Evolutionary conservation across 1,139 yeast genomes (phyloP).

Genomic region (Suhomyces chickasaworum): DNA sequence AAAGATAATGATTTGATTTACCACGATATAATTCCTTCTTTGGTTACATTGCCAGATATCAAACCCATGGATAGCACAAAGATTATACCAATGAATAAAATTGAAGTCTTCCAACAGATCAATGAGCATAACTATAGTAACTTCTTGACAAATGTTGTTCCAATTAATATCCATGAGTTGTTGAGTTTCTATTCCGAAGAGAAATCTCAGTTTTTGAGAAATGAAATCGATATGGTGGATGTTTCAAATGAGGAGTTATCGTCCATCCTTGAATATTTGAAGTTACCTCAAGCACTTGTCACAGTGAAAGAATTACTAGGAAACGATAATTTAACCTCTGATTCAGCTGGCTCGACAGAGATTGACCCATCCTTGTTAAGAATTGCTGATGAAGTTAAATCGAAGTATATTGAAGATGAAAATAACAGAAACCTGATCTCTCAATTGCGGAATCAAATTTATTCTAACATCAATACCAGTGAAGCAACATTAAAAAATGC

Average conservation of each 20-base stretch:
- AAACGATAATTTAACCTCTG: constrained; percentile 7
- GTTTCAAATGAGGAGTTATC: constrained; percentile 77
- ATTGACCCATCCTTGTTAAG: constrained; percentile 22
- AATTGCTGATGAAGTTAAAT: constrained; percentile 33
- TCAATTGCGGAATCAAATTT: constrained; percentile 42
- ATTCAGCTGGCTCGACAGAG: constrained; percentile 2
- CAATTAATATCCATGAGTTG: constrained; percentile 83
- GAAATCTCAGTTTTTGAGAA: constrained; percentile 74
- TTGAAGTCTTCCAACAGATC: constrained; percentile 36
- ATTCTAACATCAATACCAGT: constrained; percentile 38
- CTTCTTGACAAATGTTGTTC: constrained; percentile 78
- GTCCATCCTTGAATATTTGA: constrained; percentile 78
- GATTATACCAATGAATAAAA: constrained; percentile 52
- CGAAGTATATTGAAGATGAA: constrained; percentile 25
- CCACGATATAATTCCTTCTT: constrained; percentile 71
- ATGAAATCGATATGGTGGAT: constrained; percentile 73
- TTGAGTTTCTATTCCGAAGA: constrained; percentile 88
- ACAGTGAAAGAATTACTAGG: constrained; percentile 49
- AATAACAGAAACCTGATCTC: constrained; percentile 27
- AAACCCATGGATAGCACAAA: constrained; percentile 80
- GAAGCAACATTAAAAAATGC: constrained; percentile 28
- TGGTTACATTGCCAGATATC: constrained; percentile 57
- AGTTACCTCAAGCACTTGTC: constrained; percentile 67
- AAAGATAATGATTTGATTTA: constrained; percentile 91
- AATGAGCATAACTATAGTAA: constrained; percentile 58